Base-by-base conservation (phyloP, 2,329 filamentous ascomycete species). In the Aspergillus ustus region DNA sequence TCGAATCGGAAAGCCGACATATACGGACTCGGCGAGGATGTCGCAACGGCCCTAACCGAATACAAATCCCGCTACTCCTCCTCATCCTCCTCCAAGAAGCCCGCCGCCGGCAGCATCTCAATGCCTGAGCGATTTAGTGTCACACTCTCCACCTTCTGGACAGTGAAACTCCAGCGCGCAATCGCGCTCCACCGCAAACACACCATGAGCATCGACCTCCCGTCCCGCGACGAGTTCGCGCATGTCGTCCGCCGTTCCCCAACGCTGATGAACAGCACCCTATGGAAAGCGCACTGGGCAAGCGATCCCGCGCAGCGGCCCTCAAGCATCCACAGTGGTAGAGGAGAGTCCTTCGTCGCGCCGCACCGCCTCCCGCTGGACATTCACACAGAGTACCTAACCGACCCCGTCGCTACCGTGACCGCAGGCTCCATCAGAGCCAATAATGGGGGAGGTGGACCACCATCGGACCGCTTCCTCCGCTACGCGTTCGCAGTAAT, bases 71-170 rank as follows among this genome's bases (percentile, higher is more conserved):
- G 13, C 4, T 13, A 8, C 19, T 15, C 45, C 3, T 7, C 40
- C 15, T 0, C 40, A 37, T 4, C 13, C 31, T 52, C 25, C 44
- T 17, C 9, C 4, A 5, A 25, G 25, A 25, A 4, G 25, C 2
- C 6, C 4, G 25, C 2, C 25, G 25, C 25, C 25, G 25, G 25
- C 3, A 25, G 4, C 25, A 25, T 5, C 34, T n/a, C n/a, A n/a
- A 17, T 34, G 31, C 29, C 51, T n/a, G 11, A n/a, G 5, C 45
- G 17, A 7, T 50, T 50, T 19, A 57, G 22, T 17, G 45, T 17
- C 7, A 58, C 37, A 8, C 8, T 48, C 8, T 45, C 37, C 34
- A 22, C 37, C 7, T 59, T 59, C 48, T 59, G 56, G 56, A 45
- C 46, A 9, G 15, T 59, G 15, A 25, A 59, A n/a, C 4, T 59